Evolutionary conservation across 805 yeast species (phyloP), one percentile per base, ranked within the genome.

Genomic region (Myxozyma neglecta): DNA sequence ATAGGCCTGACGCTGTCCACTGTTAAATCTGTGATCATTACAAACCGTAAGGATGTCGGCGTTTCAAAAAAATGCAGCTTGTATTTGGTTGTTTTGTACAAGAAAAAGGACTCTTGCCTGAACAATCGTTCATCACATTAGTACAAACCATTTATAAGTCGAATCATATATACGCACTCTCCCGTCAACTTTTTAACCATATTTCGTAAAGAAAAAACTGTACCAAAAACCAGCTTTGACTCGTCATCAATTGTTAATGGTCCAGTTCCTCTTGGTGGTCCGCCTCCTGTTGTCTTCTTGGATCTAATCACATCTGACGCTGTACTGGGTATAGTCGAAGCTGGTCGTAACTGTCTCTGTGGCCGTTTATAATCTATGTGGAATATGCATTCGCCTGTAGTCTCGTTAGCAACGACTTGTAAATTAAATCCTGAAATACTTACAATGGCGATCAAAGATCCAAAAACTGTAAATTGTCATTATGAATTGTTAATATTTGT

Each of bases 401-500:
- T 18, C 40, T 14, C 18, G 16, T 29, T 18, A 40, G 20, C 32
- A 11, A 6, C 18, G n/a, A 49, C n/a, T n/a, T 1, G 11, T 14
- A 9, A 37, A 7, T 14, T 14, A 20, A 34, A 49, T 34, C 8
- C 1, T 35, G 20, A 1, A 10, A 24, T 32, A 73, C 82, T 54
- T 77, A 75, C 97, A 89, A 75, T 93, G 97, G 72, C 94, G 82
- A 73, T 93, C 97, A 72, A 88, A 93, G 58, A 93, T 83, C 89
- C 91, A 89, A 71, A 92, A 88, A 10, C 97, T 89, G 76, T 87
- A 86, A 50, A 91, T 85, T 44, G 88, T 83, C 89, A 85, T 84
- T 46, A 39, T 63, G 46, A 24, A 5, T 24, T 24, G 29, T 5
- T 24, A 24, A 3, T 24, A 24, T 24, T 24, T 24, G 29, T 24